Conservation (phyloP, 208 protist species). For the Porcisia hertigi region DNA sequence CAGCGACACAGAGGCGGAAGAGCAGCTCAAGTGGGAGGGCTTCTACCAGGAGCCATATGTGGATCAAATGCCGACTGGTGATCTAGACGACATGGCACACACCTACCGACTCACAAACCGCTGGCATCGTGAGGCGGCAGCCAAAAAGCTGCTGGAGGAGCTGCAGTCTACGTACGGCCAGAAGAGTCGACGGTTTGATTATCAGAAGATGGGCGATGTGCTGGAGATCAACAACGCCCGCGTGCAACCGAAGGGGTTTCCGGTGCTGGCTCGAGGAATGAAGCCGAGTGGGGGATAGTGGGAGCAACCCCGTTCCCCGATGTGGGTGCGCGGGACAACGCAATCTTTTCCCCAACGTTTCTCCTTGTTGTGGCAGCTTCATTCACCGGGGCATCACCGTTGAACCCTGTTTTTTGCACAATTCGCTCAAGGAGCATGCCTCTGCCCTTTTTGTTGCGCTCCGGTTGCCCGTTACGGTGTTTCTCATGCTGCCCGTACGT, state of each 20-base stretch:
- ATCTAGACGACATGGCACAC: conserved; percentile 82
- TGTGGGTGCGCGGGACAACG: neutral
- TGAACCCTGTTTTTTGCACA: neutral
- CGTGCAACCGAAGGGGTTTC: conserved; percentile 90
- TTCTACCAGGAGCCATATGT: conserved; percentile 87
- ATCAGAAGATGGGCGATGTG: conserved; percentile 92
- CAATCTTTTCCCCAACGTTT: neutral
- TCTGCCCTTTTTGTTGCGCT: no score
- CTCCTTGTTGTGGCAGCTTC: neutral
- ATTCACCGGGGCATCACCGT: neutral
- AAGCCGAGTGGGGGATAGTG: conserved; percentile 34
- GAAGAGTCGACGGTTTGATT: conserved; percentile 81
- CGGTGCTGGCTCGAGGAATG: conserved; percentile 72
- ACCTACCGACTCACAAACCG: conserved; percentile 85
- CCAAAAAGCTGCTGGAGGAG: conserved; percentile 87
- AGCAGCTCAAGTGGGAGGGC: conserved; percentile 90
- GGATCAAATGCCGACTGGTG: conserved; percentile 81
- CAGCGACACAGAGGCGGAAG: conserved; percentile 83
- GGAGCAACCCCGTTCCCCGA: no score
- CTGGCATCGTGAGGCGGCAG: conserved; percentile 89
- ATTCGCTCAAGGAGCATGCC: neutral
- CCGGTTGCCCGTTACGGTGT: no score
- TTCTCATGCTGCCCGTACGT: no score
- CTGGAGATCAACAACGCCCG: conserved; percentile 91
- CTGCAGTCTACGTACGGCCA: conserved; percentile 80